These are phyloP conservation scores for Chrysoporthe cubensis DNA, from an alignment of 2,329 filamentous ascomycete species.

Conservation along the genomic window DNA sequence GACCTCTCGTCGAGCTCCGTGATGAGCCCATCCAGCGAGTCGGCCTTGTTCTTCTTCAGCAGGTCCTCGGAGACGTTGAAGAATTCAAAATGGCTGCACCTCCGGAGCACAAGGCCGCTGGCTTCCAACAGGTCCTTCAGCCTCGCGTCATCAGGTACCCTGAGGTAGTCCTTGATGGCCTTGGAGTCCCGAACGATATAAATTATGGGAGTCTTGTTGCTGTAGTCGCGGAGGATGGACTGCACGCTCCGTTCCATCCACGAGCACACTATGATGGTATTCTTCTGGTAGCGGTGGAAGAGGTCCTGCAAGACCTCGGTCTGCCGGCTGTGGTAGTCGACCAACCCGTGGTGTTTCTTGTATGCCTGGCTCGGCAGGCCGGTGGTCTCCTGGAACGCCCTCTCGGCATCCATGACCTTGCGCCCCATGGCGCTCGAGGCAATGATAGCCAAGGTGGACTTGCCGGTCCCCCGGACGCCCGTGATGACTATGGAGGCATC, in stretches of 20 bases:
- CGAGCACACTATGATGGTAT: conserved; percentile 72
- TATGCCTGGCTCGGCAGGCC: conserved; percentile 66
- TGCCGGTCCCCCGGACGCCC: conserved; percentile 74
- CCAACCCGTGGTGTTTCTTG: conserved; percentile 63
- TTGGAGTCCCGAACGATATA: conserved; percentile 68
- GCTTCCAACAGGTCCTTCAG: conserved; percentile 62
- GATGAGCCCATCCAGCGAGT: conserved; percentile 35
- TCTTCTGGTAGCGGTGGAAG: conserved; percentile 60
- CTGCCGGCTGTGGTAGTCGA: conserved; percentile 67
- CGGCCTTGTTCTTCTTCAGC: conserved; percentile 37
- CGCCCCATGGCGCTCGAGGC: conserved; percentile 72
- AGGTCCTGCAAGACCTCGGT: conserved; percentile 63
- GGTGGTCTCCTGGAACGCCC: conserved; percentile 66
- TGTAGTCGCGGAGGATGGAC: conserved; percentile 63
- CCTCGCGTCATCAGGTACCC: conserved; percentile 57
- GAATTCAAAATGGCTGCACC: conserved; percentile 75
- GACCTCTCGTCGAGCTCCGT: conserved; percentile 43
- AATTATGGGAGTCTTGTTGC: conserved; percentile 69
- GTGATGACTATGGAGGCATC: conserved; percentile 75
- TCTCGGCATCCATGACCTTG: conserved; percentile 71
- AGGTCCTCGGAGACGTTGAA: conserved; percentile 69
- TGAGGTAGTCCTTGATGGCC: conserved; percentile 67
- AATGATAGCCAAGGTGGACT: conserved; percentile 76
- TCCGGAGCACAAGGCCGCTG: conserved; percentile 62
- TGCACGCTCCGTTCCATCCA: conserved; percentile 70